A percentile compares a stretch with the other conserved stretches of the same genome.
phyloP scores from a whole-genome alignment of 1,284 basidiomycete species.

The Sporisorium iseilematis-ciliati region DNA sequence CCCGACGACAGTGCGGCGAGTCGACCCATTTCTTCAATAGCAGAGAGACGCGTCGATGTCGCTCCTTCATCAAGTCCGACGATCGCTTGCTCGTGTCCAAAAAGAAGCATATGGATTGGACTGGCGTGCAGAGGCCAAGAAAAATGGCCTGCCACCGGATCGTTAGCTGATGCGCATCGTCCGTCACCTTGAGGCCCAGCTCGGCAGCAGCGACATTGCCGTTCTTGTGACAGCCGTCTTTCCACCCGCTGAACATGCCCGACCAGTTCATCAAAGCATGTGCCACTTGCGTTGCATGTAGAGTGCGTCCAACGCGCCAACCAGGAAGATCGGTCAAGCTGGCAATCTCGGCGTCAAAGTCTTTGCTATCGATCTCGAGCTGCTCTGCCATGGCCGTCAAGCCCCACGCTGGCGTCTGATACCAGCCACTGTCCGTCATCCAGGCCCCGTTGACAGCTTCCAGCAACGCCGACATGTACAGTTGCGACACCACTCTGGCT shows the following conservation, averaged over 20 bases:
- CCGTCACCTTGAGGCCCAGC: slow-evolving; percentile 25
- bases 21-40: slow-evolving; percentile 32
- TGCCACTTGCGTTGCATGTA: slow-evolving; percentile 30
- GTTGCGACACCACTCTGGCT: slow-evolving; percentile 32
- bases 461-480: slow-evolving; percentile 37
- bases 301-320: slow-evolving; percentile 32
- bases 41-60: slow-evolving; percentile 13
- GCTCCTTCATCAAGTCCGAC: not conserved
- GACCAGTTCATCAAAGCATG: slow-evolving; percentile 52
- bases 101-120: slow-evolving; percentile 39
- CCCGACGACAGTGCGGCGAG: slow-evolving; percentile 28
- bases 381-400: slow-evolving; percentile 19
- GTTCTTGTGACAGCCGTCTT: slow-evolving; percentile 10
- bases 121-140: slow-evolving; percentile 29
- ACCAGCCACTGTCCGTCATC: slow-evolving; percentile 44
- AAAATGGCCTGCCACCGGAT: slow-evolving; percentile 48
- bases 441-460: slow-evolving; percentile 43
- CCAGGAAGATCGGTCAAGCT: slow-evolving; percentile 32
- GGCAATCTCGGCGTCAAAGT: slow-evolving; percentile 18
- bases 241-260: slow-evolving; percentile 41
- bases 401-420: slow-evolving; percentile 36
- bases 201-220: slow-evolving; percentile 1
- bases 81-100: slow-evolving; percentile 11
- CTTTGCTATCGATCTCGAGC: slow-evolving; percentile 26
- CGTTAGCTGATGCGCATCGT: slow-evolving; percentile 31